Evolutionary conservation across 345 rosid species (phyloP).

Genomic region (Linum tenue): DNA sequence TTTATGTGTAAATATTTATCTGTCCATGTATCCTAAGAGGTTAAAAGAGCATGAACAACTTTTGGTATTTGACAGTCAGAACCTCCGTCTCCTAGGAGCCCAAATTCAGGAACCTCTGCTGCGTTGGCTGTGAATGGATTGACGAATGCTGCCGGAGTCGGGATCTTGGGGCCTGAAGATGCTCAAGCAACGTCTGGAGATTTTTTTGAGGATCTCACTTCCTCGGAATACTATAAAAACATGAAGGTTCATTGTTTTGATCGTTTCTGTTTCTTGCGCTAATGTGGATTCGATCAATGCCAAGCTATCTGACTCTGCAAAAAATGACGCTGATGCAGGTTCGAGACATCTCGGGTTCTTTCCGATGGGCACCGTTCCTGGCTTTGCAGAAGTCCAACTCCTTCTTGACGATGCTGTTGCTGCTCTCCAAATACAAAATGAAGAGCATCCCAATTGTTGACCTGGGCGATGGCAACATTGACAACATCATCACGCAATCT

Average conservation of each 20-base stretch:
- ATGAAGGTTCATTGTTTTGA: conserved; percentile 46
- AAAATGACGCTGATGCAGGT: conserved; percentile 42
- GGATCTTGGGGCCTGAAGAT: conserved; percentile 53
- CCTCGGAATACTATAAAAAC: conserved; percentile 69
- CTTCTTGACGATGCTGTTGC: conserved; percentile 80
- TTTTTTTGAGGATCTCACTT: conserved; percentile 77
- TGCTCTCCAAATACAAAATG: conserved; percentile 97
- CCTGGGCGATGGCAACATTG: conserved; percentile 64
- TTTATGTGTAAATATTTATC: background rate
- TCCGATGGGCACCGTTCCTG: conserved; percentile 99
- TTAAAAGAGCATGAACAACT: background rate
- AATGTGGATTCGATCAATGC: background rate
- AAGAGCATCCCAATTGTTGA: conserved; percentile 91
- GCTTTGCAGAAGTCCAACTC: conserved; percentile 86
- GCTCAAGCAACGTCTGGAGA: conserved; percentile 76
- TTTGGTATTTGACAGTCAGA: conserved; percentile 47
- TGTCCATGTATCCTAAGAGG: background rate
- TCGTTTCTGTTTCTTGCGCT: background rate
- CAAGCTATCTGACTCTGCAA: conserved; percentile 1
- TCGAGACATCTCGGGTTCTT: conserved; percentile 88
- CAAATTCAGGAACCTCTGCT: conserved; percentile 37
- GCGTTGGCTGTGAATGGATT: conserved; percentile 48
- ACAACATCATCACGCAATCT: conserved; percentile 82
- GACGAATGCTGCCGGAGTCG: conserved; percentile 31
- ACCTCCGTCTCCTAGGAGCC: conserved; percentile 83